phyloP scores from a whole-genome alignment of 2,329 filamentous ascomycete species.

The Scedosporium minutisporum region DNA sequence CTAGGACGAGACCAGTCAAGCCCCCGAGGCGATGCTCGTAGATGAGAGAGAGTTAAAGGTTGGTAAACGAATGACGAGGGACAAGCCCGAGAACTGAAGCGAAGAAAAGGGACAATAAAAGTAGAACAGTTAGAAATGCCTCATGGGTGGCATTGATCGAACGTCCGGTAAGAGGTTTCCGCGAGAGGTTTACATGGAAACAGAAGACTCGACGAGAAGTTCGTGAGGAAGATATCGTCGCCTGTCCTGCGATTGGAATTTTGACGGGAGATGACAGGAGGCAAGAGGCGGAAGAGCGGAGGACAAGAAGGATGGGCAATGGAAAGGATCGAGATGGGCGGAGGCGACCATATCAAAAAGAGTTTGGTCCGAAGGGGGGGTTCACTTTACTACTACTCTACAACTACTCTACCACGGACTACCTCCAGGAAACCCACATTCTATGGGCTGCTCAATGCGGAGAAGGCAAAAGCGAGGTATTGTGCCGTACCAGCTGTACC shows the following conservation, averaged over 20 bases:
- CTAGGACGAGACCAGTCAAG: slow-evolving; percentile 7
- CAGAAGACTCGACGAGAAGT: background rate
- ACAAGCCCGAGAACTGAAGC: slow-evolving; percentile 6
- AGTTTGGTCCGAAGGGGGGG: background rate
- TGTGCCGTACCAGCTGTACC: background rate
- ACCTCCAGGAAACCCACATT: background rate
- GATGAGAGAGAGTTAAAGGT: slow-evolving; percentile 11
- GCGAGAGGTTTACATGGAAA: background rate
- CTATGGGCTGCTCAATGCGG: background rate
- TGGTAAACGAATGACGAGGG: slow-evolving; percentile 11
- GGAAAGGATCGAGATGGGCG: background rate
- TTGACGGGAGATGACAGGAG: slow-evolving; percentile 5
- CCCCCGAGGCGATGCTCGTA: slow-evolving; percentile 8
- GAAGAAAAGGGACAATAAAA: background rate
- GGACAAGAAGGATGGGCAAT: slow-evolving; percentile 1
- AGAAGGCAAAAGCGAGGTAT: background rate
- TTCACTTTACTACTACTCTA: background rate
- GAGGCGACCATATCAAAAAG: slow-evolving; percentile 5
- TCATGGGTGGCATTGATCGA: background rate
- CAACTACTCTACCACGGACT: background rate
- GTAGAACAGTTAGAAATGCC: background rate
- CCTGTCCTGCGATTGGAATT: background rate
- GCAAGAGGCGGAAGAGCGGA: slow-evolving; percentile 1
- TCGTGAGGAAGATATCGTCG: background rate
- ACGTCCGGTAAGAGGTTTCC: background rate